phyloP scores from a whole-genome alignment of 805 yeast species.

The Lachancea fermentati region DNA sequence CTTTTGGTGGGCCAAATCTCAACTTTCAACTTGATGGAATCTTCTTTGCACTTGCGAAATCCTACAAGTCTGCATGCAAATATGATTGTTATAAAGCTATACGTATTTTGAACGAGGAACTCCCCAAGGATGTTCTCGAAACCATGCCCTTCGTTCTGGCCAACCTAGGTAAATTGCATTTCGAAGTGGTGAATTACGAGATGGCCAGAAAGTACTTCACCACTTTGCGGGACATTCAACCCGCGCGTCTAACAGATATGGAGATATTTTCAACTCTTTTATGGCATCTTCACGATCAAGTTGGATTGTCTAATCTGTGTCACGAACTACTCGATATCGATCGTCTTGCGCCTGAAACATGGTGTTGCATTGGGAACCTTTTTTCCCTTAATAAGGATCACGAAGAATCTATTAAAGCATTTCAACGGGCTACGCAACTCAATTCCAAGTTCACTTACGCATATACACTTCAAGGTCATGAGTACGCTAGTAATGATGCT shows the following conservation, averaged over 20 bases:
- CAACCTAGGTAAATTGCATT: slow-evolving; percentile 73
- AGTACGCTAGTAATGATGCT: slow-evolving; percentile 79
- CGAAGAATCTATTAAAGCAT: slow-evolving; percentile 84
- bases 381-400: slow-evolving; percentile 79
- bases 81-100: slow-evolving; percentile 82
- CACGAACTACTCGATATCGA: slow-evolving; percentile 70
- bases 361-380: slow-evolving; percentile 90
- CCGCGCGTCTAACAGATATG: slow-evolving; percentile 81
- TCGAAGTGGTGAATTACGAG: slow-evolving; percentile 81
- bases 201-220: slow-evolving; percentile 62
- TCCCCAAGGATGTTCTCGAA: slow-evolving; percentile 54
- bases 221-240: slow-evolving; percentile 59
- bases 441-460: slow-evolving; percentile 78
- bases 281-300: slow-evolving; percentile 87
- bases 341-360: slow-evolving; percentile 68
- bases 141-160: slow-evolving; percentile 82
- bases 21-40: slow-evolving; percentile 26
- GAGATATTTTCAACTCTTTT: slow-evolving; percentile 83
- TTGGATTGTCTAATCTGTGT: slow-evolving; percentile 73
- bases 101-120: slow-evolving; percentile 46
- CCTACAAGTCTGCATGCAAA: slow-evolving; percentile 51
- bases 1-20: slow-evolving; percentile 8
- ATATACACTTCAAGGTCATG: slow-evolving; percentile 91
- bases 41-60: slow-evolving; percentile 52
- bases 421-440: slow-evolving; percentile 67